phyloP scores from a whole-genome alignment of 2,329 filamentous ascomycete species.

The Huntiella moniliformis region DNA sequence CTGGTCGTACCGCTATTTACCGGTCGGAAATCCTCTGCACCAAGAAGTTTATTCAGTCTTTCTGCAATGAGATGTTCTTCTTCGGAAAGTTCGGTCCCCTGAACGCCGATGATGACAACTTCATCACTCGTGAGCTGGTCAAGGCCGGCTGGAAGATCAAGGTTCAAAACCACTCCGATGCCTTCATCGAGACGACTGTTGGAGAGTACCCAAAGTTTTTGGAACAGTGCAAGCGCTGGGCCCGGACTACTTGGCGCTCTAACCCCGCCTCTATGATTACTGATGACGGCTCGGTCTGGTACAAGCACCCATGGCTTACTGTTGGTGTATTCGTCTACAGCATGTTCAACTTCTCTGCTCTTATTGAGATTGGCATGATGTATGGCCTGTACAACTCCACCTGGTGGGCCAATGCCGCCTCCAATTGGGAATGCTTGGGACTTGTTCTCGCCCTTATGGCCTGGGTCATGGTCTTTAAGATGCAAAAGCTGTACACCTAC shows the following conservation, averaged over 20 bases:
- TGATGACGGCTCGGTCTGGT: slow-evolving; percentile 8
- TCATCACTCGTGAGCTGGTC: slow-evolving; percentile 34
- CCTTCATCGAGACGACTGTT: slow-evolving; percentile 32
- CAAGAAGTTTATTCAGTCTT: slow-evolving; percentile 24
- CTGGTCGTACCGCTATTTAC: slow-evolving; percentile 33
- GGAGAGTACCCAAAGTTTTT: slow-evolving; percentile 31
- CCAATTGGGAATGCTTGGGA: not conserved
- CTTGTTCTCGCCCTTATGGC: slow-evolving; percentile 13
- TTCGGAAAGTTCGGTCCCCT: slow-evolving; percentile 26
- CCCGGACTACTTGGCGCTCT: slow-evolving; percentile 37
- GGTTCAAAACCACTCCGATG: slow-evolving; percentile 32
- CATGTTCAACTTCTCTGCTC: slow-evolving; percentile 35
- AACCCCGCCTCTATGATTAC: slow-evolving; percentile 29
- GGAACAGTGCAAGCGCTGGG: slow-evolving; percentile 36
- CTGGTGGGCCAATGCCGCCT: slow-evolving; percentile 4
- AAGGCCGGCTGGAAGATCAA: slow-evolving; percentile 31
- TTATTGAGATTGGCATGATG: slow-evolving; percentile 30
- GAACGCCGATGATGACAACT: slow-evolving; percentile 43
- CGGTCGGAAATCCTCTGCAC: slow-evolving; percentile 30
- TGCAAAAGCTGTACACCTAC: slow-evolving; percentile 36
- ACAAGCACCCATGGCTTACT: slow-evolving; percentile 29
- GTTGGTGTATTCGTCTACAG: slow-evolving; percentile 37
- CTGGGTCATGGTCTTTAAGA: slow-evolving; percentile 38
- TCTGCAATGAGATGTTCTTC: slow-evolving; percentile 31
- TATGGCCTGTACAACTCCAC: slow-evolving; percentile 13